phyloP scores from a whole-genome alignment of 768 basidiomycete species.

The Russula dissimulans region DNA sequence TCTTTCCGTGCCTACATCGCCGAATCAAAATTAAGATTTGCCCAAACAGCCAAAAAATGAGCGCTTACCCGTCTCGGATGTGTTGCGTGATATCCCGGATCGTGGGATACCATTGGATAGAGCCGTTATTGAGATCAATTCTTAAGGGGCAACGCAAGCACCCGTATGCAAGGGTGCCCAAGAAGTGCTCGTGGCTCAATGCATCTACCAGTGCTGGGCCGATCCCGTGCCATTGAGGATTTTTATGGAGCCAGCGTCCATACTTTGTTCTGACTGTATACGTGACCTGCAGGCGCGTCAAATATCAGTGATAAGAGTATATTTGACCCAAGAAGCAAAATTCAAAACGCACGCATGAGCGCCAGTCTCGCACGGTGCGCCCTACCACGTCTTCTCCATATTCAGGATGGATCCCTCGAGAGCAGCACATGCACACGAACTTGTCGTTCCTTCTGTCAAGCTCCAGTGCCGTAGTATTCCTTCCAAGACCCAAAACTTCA shows the following conservation, averaged over 20 bases:
- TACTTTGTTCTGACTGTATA: background rate
- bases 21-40: background rate
- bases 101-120: background rate
- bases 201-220: background rate
- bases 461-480: background rate
- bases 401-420: background rate
- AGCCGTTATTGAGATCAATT: background rate
- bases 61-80: background rate
- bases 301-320: background rate
- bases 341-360: slow-evolving; percentile 8
- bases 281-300: background rate
- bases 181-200: background rate
- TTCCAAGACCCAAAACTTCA: background rate
- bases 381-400: background rate
- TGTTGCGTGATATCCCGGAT: background rate
- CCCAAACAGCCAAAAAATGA: background rate
- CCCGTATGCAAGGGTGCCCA: background rate
- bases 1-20: background rate
- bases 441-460: slow-evolving; percentile 12
- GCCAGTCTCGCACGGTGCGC: slow-evolving; percentile 8
- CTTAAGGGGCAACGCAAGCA: background rate
- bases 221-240: background rate
- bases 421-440: background rate
- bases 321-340: background rate
- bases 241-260: background rate